These are phyloP conservation scores for Corchorus capsularis DNA, from an alignment of 345 rosid genomes.

Conservation along the genomic window DNA sequence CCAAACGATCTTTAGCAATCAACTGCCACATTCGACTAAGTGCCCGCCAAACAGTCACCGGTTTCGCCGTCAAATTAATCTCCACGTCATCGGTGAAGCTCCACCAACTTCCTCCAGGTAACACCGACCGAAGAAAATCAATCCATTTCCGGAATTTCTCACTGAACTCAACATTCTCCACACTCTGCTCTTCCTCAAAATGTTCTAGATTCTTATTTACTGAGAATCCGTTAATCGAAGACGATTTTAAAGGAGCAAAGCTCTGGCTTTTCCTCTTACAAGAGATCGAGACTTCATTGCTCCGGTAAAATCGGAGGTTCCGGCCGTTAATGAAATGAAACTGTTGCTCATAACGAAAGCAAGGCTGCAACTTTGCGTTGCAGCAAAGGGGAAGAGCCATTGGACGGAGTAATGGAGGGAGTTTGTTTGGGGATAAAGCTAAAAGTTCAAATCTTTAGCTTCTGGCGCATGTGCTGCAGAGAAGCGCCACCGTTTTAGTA, in stretches of 20 bases:
- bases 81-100: constrained; percentile 73
- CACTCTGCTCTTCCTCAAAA: constrained; percentile 33
- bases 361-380: constrained; percentile 30
- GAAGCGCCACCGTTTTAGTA: constrained; percentile 12
- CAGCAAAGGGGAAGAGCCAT: constrained; percentile 54
- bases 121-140: constrained; percentile 48
- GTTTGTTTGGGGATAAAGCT: constrained; percentile 18
- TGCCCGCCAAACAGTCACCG: constrained; percentile 86
- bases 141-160: constrained; percentile 54
- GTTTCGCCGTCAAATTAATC: constrained; percentile 58
- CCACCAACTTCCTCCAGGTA: constrained; percentile 99
- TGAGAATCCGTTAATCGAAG: constrained; percentile 63
- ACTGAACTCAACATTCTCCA: constrained; percentile 36
- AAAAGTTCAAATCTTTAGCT: constrained; percentile 5
- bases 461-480: constrained; percentile 19
- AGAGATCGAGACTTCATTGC: constrained; percentile 24
- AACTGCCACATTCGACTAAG: constrained; percentile 85
- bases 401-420: constrained; percentile 29
- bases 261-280: constrained; percentile 11
- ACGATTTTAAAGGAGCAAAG: constrained; percentile 33
- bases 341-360: constrained; percentile 30
- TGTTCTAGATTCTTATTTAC: constrained; percentile 34
- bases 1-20: constrained; percentile 85
- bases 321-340: constrained; percentile 20
- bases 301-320: constrained; percentile 29